Percentiles rank a stretch among this genome's conserved stretches.
Evolutionary conservation across 2,329 filamentous ascomycete species (phyloP).

Genomic region (Cladosporium austrohemisphaericum): DNA sequence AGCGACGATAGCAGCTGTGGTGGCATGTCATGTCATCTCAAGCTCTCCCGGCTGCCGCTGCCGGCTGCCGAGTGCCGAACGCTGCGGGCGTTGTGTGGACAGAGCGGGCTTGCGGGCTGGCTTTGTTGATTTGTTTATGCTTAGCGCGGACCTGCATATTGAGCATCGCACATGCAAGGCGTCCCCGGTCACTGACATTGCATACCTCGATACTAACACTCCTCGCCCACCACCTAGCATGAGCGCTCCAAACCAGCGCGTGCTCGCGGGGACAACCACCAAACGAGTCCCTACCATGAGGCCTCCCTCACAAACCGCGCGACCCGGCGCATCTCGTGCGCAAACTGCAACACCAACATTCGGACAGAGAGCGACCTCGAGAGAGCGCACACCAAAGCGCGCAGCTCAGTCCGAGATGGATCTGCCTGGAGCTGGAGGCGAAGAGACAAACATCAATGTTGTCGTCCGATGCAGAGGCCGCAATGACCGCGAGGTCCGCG

Average conservation of each 20-base stretch:
- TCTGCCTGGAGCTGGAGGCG: constrained; percentile 56
- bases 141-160: neutral
- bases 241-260: constrained; percentile 12
- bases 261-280: constrained; percentile 13
- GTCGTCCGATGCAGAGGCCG: constrained; percentile 91
- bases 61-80: neutral
- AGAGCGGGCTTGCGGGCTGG: neutral
- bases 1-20: too few species aligned
- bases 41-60: neutral
- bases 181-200: neutral
- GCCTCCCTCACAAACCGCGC: constrained; percentile 44
- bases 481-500: constrained; percentile 85
- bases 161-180: constrained; percentile 1
- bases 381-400: constrained; percentile 63
- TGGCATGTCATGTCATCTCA: too few species aligned
- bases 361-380: constrained; percentile 56
- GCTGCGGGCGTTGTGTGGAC: neutral
- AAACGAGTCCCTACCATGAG: constrained; percentile 43
- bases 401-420: constrained; percentile 80
- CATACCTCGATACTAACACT: neutral
- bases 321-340: constrained; percentile 38
- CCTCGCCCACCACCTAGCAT: constrained; percentile 10
- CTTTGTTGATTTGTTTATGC: neutral
- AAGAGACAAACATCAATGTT: constrained; percentile 96
- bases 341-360: constrained; percentile 46